phyloP scores from a whole-genome alignment of 768 basidiomycete species.

The Saitozyma podzolica region DNA sequence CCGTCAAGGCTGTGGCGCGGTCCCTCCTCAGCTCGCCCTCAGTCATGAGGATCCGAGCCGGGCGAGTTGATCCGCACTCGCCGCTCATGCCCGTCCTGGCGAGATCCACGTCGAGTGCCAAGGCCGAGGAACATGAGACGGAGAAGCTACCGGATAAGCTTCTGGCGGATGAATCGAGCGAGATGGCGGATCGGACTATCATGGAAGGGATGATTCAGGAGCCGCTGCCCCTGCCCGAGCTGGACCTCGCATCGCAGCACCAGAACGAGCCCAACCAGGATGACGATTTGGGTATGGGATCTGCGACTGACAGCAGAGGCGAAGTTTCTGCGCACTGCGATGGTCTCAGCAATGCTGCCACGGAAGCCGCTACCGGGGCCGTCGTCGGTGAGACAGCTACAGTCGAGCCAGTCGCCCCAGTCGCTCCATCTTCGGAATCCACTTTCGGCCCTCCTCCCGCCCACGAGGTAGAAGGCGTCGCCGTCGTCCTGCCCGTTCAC shows the following conservation, averaged over 20 bases:
- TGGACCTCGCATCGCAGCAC: neutral
- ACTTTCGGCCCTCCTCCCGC: neutral
- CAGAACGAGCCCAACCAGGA: neutral
- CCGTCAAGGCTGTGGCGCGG: slow-evolving; percentile 2
- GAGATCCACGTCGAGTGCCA: slow-evolving; percentile 8
- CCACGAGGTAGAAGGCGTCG: too few species aligned
- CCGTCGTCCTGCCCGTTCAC: too few species aligned
- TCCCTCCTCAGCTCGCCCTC: slow-evolving; percentile 1
- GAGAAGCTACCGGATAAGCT: slow-evolving; percentile 8
- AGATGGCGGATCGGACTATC: slow-evolving; percentile 3
- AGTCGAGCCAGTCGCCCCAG: neutral
- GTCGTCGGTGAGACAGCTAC: neutral
- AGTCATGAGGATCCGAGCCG: neutral
- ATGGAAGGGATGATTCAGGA: slow-evolving; percentile 3
- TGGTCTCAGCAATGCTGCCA: too few species aligned
- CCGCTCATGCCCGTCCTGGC: slow-evolving; percentile 29
- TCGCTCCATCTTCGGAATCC: neutral
- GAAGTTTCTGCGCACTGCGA: too few species aligned
- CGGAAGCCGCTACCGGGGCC: too few species aligned
- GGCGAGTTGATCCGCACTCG: slow-evolving; percentile 14
- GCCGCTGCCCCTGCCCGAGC: neutral
- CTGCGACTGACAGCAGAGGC: too few species aligned
- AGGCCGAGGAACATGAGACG: slow-evolving; percentile 4
- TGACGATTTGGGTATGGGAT: too few species aligned
- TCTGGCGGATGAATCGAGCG: slow-evolving; percentile 2